Evolutionary conservation across 257 asterid genomes (phyloP).

Genomic region (Salvia miltiorrhiza): DNA sequence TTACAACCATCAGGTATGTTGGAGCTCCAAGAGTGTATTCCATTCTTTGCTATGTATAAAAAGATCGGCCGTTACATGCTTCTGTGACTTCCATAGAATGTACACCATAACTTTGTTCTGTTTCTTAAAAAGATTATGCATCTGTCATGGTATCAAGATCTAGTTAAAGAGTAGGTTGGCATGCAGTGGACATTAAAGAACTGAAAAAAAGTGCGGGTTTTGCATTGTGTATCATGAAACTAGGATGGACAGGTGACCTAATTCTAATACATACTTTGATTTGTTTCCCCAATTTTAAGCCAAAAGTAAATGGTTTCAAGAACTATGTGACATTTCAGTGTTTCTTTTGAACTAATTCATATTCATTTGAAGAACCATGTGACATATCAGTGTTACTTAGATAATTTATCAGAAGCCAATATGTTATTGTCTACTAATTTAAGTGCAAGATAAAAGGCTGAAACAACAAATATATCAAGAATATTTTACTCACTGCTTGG

Average conservation of each 20-base stretch:
- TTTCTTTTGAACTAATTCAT: no score
- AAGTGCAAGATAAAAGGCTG: neutral
- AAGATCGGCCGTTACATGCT: no score
- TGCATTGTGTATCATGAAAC: neutral
- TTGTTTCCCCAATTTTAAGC: no score
- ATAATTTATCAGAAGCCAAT: neutral
- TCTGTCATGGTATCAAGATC: neutral
- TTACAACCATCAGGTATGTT: neutral
- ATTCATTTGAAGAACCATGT: neutral
- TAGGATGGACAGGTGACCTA: no score
- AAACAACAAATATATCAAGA: neutral
- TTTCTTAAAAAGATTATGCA: neutral
- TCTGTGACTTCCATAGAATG: neutral
- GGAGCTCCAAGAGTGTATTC: conserved; percentile 2
- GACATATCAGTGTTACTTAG: neutral
- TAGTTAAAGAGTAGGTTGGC: neutral
- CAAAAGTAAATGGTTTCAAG: no score
- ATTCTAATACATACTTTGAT: no score
- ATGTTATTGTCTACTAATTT: neutral
- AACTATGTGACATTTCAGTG: no score
- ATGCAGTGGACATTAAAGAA: neutral
- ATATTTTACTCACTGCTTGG: conserved; percentile 41
- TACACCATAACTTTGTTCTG: neutral
- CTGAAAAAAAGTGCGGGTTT: neutral
- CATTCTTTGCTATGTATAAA: neutral